Evolutionary conservation across 1,139 yeast genomes (phyloP).

Genomic region (Lodderomyces oxycetoniae): DNA sequence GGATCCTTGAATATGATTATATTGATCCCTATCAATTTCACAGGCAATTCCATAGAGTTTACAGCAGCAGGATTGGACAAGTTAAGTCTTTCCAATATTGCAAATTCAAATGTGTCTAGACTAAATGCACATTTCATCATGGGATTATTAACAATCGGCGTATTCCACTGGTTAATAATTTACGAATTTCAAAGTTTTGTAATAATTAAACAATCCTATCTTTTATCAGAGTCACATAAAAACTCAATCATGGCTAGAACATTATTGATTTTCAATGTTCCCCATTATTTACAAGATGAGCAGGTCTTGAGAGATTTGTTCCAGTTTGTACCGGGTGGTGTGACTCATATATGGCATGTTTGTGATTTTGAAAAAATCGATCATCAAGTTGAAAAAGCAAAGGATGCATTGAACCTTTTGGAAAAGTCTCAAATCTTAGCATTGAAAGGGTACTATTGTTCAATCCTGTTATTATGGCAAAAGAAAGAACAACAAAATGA

Average conservation of each 20-base stretch:
- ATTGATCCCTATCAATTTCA: slow-evolving; percentile 52
- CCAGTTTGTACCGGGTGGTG: slow-evolving; percentile 40
- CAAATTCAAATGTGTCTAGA: slow-evolving; percentile 39
- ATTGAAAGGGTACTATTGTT: slow-evolving; percentile 15
- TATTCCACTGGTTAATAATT: slow-evolving; percentile 50
- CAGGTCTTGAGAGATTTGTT: slow-evolving; percentile 25
- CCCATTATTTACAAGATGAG: slow-evolving; percentile 27
- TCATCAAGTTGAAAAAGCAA: slow-evolving; percentile 26
- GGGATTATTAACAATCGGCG: slow-evolving; percentile 44
- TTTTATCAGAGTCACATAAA: slow-evolving; percentile 25
- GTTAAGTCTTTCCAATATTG: slow-evolving; percentile 58
- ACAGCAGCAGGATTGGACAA: slow-evolving; percentile 50
- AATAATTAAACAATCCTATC: slow-evolving; percentile 37
- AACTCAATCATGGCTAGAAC: slow-evolving; percentile 31
- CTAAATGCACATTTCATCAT: slow-evolving; percentile 53
- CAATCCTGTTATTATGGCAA: slow-evolving; percentile 1
- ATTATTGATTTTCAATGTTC: slow-evolving; percentile 48
- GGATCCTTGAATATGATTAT: slow-evolving; percentile 50
- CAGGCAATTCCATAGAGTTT: slow-evolving; percentile 32
- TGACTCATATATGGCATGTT: slow-evolving; percentile 48
- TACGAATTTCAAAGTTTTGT: slow-evolving; percentile 48
- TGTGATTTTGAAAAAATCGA: slow-evolving; percentile 38
- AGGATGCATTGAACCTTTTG: slow-evolving; percentile 30
- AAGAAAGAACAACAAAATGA: too few relatives aligned
- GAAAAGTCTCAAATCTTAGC: slow-evolving; percentile 29